Base-by-base conservation (phyloP, 106 monocot genomes). In the Hemerocallis citrina region DNA sequence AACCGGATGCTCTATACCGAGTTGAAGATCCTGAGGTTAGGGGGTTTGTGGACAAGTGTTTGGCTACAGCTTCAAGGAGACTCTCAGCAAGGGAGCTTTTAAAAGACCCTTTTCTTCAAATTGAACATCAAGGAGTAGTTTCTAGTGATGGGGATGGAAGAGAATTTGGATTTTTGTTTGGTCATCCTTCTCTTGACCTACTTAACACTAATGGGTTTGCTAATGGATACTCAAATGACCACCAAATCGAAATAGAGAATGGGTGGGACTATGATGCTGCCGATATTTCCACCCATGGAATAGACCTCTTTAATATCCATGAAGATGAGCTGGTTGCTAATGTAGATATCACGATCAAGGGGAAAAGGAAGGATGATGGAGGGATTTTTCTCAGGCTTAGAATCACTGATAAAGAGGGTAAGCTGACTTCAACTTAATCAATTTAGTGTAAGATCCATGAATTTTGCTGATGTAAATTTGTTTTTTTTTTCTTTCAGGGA, bases 401-500 rank as follows among this genome's bases (percentile, higher is more conserved):
- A 51, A 91, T 96, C 43, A 52, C 84, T 0, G 96, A 96, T 58
- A 77, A 79, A 64, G 79, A 87, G 58, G 91, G 96, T 91, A 75
- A 23, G 5, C 23, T 16, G 19, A 41, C 17, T n/a, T n/a, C n/a
- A n/a, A n/a, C n/a, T n/a, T n/a, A n/a, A n/a, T n/a, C n/a, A n/a
- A n/a, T n/a, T n/a, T n/a, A 63, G 33, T 33, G 20, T 35, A 16
- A 28, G 19, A 7, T 56, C 13, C 21, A 24, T 52, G 30, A 21
- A 17, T 34, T 20, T 10, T 59, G 1, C 14, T 34, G 34, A 32
- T 19, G 8, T 42, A 40, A 1, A 25, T 29, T 30, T 1, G 0
- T 39, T 0, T 51, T 55, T n/a, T 15, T 24, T 62, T 25, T 76
- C 47, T 68, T 70, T 74, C 77, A 98, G 96, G 79, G 0, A 73